phyloP scores from a whole-genome alignment of 331 rosid genomes.

The Ulmus americana region DNA sequence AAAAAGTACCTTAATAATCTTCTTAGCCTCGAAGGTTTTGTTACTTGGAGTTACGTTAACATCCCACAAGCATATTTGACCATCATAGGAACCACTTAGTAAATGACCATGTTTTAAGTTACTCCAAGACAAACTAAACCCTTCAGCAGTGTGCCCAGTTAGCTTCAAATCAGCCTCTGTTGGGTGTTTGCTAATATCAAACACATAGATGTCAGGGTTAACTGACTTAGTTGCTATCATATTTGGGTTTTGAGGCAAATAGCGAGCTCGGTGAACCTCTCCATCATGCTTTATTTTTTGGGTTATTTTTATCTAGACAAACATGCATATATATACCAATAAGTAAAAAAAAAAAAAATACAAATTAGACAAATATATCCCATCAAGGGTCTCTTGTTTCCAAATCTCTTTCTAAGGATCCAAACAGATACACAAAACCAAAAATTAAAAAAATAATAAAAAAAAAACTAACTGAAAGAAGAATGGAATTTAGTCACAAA shows the following conservation, averaged over 20 bases:
- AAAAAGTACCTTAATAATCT: constrained; percentile 50
- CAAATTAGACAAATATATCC: not conserved
- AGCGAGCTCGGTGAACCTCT: constrained; percentile 81
- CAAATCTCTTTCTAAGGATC: not conserved
- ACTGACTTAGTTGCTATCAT: constrained; percentile 80
- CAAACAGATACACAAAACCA: too few species aligned
- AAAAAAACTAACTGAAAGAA: not conserved
- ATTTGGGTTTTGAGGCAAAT: constrained; percentile 76
- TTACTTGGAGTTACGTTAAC: constrained; percentile 62
- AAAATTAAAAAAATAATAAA: not conserved
- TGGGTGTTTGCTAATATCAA: constrained; percentile 83
- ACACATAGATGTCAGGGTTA: constrained; percentile 79
- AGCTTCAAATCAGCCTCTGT: constrained; percentile 75
- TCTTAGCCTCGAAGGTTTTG: constrained; percentile 60
- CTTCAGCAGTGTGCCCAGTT: constrained; percentile 74
- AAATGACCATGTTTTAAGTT: constrained; percentile 79
- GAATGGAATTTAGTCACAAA: too few species aligned
- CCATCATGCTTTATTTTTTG: constrained; percentile 91
- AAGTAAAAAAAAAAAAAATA: not conserved
- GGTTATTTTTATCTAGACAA: constrained; percentile 62
- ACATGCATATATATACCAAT: not conserved
- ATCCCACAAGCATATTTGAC: constrained; percentile 91
- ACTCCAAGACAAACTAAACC: constrained; percentile 90
- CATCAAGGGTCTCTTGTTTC: not conserved
- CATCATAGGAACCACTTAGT: constrained; percentile 92